Base-by-base conservation (phyloP, 768 basidiomycete species). In the Lactarius deliciosus region DNA sequence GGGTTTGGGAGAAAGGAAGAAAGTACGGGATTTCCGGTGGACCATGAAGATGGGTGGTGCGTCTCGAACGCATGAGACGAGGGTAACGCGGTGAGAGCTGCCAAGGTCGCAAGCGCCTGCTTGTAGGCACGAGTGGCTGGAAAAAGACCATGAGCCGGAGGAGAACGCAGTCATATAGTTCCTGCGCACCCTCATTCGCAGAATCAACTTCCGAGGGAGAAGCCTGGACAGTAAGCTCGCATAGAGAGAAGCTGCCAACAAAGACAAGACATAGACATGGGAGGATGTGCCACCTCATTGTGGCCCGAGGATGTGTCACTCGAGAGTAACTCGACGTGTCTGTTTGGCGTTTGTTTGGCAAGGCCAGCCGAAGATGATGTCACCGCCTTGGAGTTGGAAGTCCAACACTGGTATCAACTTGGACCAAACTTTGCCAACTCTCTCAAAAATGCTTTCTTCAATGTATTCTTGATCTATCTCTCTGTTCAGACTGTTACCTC, bases 111-210 rank as follows among this genome's bases (percentile, higher is more conserved):
- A 65, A 90, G 75, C 13, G 92, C 92, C 75, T 90, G 85, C 73
- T 83, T 88, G 78, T 91, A 92, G 13, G 91, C 91, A 68, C 86
- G 83, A 16, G 83, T 76, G 65, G 91, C 91, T 91, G 68, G 2
- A 36, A 64, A 34, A 55, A 43, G n/a, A 22, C 9, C 13, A 40
- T 63, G 5, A 58, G 38, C 3, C 9, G 25, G 20, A 54, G 22
- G 20, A 54, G 22, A 34, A 25, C 15, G 30, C 5, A 45, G 32
- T 38, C 45, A 58, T 69, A 50, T 18, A 34, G 55, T 10, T 50
- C 13, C n/a, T n/a, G 15, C 56, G 15, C 16, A 71, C 71, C 71
- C 66, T 71, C 71, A 11, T 58, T 69, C 15, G 62, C 70, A 34
- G 70, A 63, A 58, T 66, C 47, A 5, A 53, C 43, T 36, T 62